Evolutionary conservation across 495 filamentous ascomycete genomes (phyloP).

Genomic region (Hypoxylon subgilvum): DNA sequence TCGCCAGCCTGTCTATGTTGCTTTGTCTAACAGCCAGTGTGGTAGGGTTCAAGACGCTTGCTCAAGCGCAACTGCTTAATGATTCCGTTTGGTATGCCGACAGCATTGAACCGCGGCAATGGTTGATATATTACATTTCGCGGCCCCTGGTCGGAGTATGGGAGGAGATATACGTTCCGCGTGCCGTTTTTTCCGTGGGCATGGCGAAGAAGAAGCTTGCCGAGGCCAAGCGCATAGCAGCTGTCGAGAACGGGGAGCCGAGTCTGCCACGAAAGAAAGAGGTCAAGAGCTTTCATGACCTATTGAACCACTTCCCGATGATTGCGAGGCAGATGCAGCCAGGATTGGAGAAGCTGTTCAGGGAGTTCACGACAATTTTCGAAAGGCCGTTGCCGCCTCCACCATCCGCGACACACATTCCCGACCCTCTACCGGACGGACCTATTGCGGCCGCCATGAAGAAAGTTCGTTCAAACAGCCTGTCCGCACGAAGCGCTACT

Average conservation of each 20-base stretch:
- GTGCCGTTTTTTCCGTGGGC: conserved; percentile 61
- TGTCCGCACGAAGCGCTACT: conserved; percentile 38
- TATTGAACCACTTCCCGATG: conserved; percentile 91
- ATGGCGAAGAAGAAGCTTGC: conserved; percentile 38
- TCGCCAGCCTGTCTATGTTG: neutral
- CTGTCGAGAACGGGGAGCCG: conserved; percentile 44
- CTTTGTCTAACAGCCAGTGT: conserved; percentile 14
- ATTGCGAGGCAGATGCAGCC: conserved; percentile 97
- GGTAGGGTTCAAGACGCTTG: conserved; percentile 86
- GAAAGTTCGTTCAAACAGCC: conserved; percentile 55
- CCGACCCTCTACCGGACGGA: conserved; percentile 57
- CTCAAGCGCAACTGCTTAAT: conserved; percentile 85
- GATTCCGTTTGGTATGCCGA: conserved; percentile 90
- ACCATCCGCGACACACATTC: conserved; percentile 64
- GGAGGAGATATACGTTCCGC: conserved; percentile 72
- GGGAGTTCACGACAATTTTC: conserved; percentile 83
- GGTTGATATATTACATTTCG: conserved; percentile 97
- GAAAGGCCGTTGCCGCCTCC: conserved; percentile 82
- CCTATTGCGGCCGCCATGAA: conserved; percentile 58
- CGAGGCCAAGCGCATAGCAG: conserved; percentile 41
- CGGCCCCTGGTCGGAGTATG: conserved; percentile 84
- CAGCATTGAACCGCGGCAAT: conserved; percentile 79
- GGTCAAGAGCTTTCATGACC: conserved; percentile 85
- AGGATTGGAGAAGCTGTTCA: conserved; percentile 87
- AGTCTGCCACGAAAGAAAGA: conserved; percentile 77